These are phyloP conservation scores for Cladosporium oxysporum DNA, from an alignment of 2,329 filamentous ascomycete species.

Conservation along the genomic window DNA sequence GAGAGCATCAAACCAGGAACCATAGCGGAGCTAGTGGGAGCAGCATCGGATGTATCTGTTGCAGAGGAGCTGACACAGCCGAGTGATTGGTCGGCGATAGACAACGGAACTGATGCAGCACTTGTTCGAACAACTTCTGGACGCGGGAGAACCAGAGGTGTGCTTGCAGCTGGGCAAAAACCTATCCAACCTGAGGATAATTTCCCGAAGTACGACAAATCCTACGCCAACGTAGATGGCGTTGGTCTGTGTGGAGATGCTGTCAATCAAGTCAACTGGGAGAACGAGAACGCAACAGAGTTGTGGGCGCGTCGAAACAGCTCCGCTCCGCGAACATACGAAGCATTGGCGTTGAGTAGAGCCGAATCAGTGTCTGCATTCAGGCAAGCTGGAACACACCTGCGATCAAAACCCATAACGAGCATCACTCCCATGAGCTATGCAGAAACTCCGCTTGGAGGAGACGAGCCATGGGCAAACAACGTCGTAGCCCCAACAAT, in stretches of 20 bases:
- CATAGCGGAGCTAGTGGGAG: neutral
- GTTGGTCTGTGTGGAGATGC: slow-evolving; percentile 23
- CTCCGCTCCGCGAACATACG: neutral
- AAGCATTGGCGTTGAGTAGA: neutral
- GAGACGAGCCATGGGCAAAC: slow-evolving; percentile 22
- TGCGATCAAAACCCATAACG: neutral
- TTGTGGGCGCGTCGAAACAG: neutral
- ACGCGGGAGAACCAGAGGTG: neutral
- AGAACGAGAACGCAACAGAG: slow-evolving; percentile 17
- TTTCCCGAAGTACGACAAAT: slow-evolving; percentile 16
- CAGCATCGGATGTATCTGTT: neutral
- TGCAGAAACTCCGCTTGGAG: slow-evolving; percentile 5
- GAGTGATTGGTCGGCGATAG: neutral
- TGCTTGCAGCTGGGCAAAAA: neutral
- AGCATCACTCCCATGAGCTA: slow-evolving; percentile 15
- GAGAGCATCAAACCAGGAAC: neutral
- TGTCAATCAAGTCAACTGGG: slow-evolving; percentile 23
- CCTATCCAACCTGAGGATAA: neutral
- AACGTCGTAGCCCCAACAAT: slow-evolving; percentile 13
- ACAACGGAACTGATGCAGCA: neutral
- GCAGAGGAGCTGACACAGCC: neutral
- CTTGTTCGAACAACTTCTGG: neutral
- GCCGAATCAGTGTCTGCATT: neutral
- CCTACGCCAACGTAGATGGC: slow-evolving; percentile 22
- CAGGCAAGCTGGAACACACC: neutral